A percentile compares a stretch with the other conserved stretches of the same genome.
phyloP scores from a whole-genome alignment of 441 rosid species.

The Croton laevigatus region DNA sequence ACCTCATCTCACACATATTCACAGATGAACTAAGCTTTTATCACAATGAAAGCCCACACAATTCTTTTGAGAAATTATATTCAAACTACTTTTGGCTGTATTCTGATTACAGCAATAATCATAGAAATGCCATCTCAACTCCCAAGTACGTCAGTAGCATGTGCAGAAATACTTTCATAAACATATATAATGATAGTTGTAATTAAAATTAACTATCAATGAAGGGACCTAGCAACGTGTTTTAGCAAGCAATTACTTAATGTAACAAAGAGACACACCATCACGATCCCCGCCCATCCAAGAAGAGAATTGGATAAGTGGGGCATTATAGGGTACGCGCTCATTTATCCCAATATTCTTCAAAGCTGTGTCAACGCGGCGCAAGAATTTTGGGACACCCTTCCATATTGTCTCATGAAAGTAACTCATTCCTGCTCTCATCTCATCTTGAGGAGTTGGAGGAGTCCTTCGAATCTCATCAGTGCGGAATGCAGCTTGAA shows the following conservation, averaged over 20 bases:
- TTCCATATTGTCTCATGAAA: constrained; percentile 46
- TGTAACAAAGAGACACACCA: constrained; percentile 33
- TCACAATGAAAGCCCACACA: not conserved
- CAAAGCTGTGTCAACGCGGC: constrained; percentile 46
- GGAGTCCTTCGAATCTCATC: constrained; percentile 89
- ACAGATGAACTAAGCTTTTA: not conserved
- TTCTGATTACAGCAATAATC: not conserved
- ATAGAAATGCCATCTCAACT: not conserved
- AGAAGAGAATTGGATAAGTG: constrained; percentile 85
- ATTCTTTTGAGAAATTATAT: not conserved
- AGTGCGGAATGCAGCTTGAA: constrained; percentile 94
- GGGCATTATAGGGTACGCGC: constrained; percentile 79
- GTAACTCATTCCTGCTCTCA: constrained; percentile 72
- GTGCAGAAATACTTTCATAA: not conserved
- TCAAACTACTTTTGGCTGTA: not conserved
- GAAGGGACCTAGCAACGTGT: not conserved
- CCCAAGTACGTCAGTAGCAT: not conserved
- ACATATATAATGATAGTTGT: not conserved
- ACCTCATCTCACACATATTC: not conserved
- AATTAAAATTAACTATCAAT: not conserved
- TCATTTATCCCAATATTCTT: constrained; percentile 79
- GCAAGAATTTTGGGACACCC: constrained; percentile 35
- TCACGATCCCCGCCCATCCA: constrained; percentile 97
- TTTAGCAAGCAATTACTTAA: not conserved
- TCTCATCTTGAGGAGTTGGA: constrained; percentile 93